Evolutionary conservation across 2,329 filamentous ascomycete genomes (phyloP).

Genomic region (Geosmithia morbida): DNA sequence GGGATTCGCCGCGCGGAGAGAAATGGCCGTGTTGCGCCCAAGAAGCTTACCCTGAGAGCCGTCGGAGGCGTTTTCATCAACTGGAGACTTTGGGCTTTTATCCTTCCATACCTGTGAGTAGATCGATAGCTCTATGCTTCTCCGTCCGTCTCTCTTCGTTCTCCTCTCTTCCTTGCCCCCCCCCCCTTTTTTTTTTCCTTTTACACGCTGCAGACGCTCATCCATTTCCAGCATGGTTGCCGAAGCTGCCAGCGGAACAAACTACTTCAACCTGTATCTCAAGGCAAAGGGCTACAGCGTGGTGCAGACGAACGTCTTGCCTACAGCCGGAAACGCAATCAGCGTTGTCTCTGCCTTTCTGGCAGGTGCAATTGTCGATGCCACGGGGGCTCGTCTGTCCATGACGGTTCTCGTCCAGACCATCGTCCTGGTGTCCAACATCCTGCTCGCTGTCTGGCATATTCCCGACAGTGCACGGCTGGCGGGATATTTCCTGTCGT

Average conservation of each 20-base stretch:
- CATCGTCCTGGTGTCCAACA: slow-evolving; percentile 7
- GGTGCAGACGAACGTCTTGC: neutral
- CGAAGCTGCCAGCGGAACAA: slow-evolving; percentile 3
- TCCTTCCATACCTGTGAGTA: slow-evolving; percentile 8
- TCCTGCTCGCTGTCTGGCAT: slow-evolving; percentile 8
- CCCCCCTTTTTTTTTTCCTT: no score
- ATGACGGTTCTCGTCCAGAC: slow-evolving; percentile 5
- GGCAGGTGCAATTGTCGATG: slow-evolving; percentile 8
- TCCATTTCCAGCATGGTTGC: slow-evolving; percentile 4
- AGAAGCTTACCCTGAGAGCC: slow-evolving; percentile 4
- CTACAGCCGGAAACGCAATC: slow-evolving; percentile 2
- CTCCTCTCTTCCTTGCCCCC: no score
- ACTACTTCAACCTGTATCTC: slow-evolving; percentile 3
- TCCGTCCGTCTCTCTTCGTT: no score
- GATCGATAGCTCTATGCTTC: no score
- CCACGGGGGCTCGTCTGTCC: slow-evolving; percentile 6
- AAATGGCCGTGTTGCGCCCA: slow-evolving; percentile 3
- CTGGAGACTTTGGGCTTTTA: slow-evolving; percentile 7
- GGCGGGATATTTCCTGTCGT: slow-evolving; percentile 9
- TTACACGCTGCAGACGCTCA: no score
- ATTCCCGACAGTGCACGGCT: slow-evolving; percentile 7
- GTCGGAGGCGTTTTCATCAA: slow-evolving; percentile 5
- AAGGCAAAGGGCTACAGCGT: neutral
- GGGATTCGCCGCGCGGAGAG: neutral
- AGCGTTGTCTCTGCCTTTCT: slow-evolving; percentile 5